Percentiles rank a stretch among this genome's conserved stretches.
Conservation (phyloP, 148 eudicot genomes). For the Vaccinium macrocarpon region DNA sequence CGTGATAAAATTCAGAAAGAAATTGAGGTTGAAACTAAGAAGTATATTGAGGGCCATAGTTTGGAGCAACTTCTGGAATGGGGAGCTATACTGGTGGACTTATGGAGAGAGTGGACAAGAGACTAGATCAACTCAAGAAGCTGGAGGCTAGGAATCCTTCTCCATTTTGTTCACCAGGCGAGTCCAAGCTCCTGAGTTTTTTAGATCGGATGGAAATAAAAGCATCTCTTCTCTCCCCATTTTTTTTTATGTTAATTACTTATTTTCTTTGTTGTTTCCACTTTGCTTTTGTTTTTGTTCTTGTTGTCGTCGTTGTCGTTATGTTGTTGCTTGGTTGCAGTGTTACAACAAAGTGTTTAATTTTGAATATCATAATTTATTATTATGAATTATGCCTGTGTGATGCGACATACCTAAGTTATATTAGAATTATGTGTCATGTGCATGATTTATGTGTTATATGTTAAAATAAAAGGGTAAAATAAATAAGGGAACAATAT, state of each 20-base stretch:
- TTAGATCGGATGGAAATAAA: not conserved
- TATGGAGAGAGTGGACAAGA: not conserved
- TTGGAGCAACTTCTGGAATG: not conserved
- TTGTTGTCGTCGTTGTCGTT: not conserved
- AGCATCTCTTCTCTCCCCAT: not conserved
- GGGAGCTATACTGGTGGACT: not conserved
- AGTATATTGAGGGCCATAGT: not conserved
- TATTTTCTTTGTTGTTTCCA: no score
- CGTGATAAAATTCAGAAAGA: not conserved
- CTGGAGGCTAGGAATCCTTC: not conserved
- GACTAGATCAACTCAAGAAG: not conserved
- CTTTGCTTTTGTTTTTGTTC: not conserved
- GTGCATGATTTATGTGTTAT: no score
- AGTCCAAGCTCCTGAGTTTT: not conserved
- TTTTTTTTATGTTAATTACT: not conserved
- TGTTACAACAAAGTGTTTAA: no score
- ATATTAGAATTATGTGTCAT: no score
- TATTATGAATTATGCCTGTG: no score
- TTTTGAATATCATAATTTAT: no score
- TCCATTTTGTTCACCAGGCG: no score
- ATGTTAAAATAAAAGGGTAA: no score
- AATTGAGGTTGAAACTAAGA: not conserved
- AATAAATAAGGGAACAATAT: no score
- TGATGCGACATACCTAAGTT: no score
- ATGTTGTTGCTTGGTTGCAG: not conserved